Evolutionary conservation across 768 basidiomycete species (phyloP).

Genomic region (Termitomyces sp.): DNA sequence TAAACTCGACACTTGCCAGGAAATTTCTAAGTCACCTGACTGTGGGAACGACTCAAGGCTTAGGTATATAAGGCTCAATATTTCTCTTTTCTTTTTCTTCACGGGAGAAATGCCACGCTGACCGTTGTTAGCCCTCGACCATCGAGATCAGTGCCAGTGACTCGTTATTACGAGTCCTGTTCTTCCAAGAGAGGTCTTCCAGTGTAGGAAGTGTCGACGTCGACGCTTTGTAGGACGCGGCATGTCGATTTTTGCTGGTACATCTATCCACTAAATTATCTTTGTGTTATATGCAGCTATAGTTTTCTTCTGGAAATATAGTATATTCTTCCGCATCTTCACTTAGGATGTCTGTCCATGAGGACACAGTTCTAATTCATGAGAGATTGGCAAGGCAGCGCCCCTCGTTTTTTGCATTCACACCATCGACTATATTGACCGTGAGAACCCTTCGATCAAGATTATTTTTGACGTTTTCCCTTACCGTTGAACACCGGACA

Average conservation of each 20-base stretch:
- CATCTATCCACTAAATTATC: constrained; percentile 25
- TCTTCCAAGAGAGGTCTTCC: constrained; percentile 50
- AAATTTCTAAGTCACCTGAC: constrained; percentile 22
- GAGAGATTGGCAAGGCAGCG: no score
- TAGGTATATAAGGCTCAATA: constrained; percentile 21
- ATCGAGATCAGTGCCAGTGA: constrained; percentile 68
- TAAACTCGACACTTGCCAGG: background rate
- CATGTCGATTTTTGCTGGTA: constrained; percentile 64
- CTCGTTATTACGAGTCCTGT: constrained; percentile 45
- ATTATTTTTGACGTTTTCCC: constrained; percentile 16
- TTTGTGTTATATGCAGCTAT: background rate
- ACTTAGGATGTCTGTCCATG: no score
- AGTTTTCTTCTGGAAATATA: background rate
- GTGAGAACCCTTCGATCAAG: constrained; percentile 19
- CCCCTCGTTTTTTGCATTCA: no score
- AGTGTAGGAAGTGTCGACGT: constrained; percentile 69
- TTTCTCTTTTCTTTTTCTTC: constrained; percentile 20
- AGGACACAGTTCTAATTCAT: no score
- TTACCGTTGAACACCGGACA: background rate
- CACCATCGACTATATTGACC: background rate
- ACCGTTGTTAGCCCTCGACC: constrained; percentile 52
- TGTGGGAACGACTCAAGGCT: constrained; percentile 44
- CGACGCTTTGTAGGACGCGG: constrained; percentile 44
- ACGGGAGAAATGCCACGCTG: constrained; percentile 66
- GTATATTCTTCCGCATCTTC: background rate